phyloP scores from a whole-genome alignment of 768 basidiomycete genomes.

The Serendipita sp. region DNA sequence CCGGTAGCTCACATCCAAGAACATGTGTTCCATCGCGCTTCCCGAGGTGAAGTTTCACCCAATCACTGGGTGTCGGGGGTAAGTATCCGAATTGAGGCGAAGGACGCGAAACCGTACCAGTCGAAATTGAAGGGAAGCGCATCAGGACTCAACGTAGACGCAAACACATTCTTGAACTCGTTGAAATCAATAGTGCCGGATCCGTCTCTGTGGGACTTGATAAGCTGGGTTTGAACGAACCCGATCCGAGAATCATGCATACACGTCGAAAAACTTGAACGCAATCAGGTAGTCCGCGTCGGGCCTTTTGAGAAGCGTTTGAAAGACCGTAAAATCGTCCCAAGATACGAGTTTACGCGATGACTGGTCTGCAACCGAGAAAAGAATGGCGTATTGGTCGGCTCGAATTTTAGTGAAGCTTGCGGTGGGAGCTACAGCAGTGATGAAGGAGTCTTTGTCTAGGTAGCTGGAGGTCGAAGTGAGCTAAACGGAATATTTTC shows the following conservation, averaged over 20 bases:
- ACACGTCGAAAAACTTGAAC: conserved; percentile 93
- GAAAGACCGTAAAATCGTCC: conserved; percentile 94
- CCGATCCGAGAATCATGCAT: conserved; percentile 19
- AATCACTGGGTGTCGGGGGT: conserved; percentile 39
- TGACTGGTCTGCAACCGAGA: conserved; percentile 70
- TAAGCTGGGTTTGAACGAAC: not conserved
- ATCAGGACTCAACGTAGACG: conserved; percentile 57
- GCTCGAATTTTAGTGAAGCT: conserved; percentile 78
- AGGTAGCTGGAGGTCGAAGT: conserved; percentile 44
- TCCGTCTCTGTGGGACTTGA: conserved; percentile 42
- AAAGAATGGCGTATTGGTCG: conserved; percentile 77
- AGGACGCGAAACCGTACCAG: conserved; percentile 31
- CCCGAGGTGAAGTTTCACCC: conserved; percentile 92
- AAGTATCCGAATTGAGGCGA: not conserved
- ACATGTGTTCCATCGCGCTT: conserved; percentile 83
- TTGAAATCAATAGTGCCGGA: conserved; percentile 88
- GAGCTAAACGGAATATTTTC: not conserved
- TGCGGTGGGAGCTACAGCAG: conserved; percentile 75
- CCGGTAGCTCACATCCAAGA: conserved; percentile 56
- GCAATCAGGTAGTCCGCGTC: conserved; percentile 97
- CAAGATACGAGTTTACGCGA: conserved; percentile 68
- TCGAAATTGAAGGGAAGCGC: conserved; percentile 92
- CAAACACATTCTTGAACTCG: conserved; percentile 88
- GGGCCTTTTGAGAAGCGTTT: conserved; percentile 80
- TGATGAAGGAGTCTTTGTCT: conserved; percentile 77